A percentile compares a stretch with the other conserved stretches of the same genome.
These are phyloP conservation scores for Brassica juncea DNA, from an alignment of 345 rosid genomes.

Conservation along the genomic window DNA sequence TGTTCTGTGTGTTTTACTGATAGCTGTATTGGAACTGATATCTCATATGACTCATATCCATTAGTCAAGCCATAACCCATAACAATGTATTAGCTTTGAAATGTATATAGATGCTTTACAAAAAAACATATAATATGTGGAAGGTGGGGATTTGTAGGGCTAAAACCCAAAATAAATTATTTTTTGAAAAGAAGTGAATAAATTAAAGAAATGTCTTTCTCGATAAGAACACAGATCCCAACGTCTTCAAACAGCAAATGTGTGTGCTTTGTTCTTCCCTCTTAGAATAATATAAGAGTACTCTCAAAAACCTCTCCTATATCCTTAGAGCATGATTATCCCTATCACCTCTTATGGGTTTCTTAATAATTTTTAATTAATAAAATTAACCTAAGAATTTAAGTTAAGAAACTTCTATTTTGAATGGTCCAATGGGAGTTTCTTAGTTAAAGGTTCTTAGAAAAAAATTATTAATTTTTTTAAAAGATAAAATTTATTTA, in stretches of 20 bases:
- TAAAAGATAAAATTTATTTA: no score
- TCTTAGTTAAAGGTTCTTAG: no score
- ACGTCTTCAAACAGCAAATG: constrained; percentile 66
- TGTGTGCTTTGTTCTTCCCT: constrained; percentile 47
- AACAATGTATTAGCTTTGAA: constrained; percentile 13
- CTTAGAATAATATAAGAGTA: constrained; percentile 20
- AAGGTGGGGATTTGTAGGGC: constrained; percentile 33
- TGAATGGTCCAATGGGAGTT: no score
- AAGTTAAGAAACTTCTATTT: no score
- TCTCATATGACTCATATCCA: not conserved
- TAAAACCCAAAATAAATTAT: constrained; percentile 5
- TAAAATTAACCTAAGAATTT: no score
- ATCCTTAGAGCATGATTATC: not conserved
- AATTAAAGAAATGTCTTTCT: constrained; percentile 69
- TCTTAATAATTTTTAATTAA: no score
- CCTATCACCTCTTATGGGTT: no score
- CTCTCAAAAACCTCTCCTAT: constrained; percentile 29
- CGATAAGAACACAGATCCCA: constrained; percentile 87
- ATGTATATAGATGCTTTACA: constrained; percentile 12
- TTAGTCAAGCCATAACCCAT: not conserved
- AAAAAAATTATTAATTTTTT: no score
- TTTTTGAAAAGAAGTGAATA: not conserved
- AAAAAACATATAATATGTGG: not conserved
- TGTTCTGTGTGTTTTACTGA: not conserved
- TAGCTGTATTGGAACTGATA: not conserved